A percentile compares a stretch with the other conserved stretches of the same genome.
Evolutionary conservation across 2,329 filamentous ascomycete genomes (phyloP).

Genomic region (Botryotinia convoluta): DNA sequence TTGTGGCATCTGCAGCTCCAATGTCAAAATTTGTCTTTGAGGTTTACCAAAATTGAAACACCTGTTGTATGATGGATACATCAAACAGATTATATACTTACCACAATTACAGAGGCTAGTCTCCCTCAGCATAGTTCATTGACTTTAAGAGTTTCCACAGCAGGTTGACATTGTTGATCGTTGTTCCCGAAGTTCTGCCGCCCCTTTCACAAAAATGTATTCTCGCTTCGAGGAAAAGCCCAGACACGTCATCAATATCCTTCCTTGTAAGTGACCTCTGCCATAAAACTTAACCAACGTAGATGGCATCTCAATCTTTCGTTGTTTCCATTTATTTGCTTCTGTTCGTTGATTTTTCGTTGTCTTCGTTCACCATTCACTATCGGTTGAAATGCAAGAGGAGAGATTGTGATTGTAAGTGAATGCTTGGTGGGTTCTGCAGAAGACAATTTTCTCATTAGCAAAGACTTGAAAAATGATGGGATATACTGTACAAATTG

Average conservation of each 20-base stretch:
- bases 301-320: neutral
- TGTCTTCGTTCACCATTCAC: neutral
- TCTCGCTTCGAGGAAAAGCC: constrained; percentile 2
- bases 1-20: neutral
- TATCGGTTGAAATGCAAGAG: neutral
- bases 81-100: rapidly evolving
- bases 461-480: neutral
- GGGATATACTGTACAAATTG: neutral
- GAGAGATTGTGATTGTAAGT: neutral
- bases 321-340: neutral
- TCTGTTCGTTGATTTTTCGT: neutral
- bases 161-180: neutral
- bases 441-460: too few species aligned
- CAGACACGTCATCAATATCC: neutral
- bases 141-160: neutral
- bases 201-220: neutral
- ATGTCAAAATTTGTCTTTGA: neutral
- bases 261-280: neutral
- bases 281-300: neutral
- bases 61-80: neutral
- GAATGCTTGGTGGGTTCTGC: neutral
- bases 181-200: neutral
- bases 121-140: neutral
- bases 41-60: neutral
- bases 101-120: neutral